Conservation (phyloP, 1,284 basidiomycete species). For the Irpex lacteus region DNA sequence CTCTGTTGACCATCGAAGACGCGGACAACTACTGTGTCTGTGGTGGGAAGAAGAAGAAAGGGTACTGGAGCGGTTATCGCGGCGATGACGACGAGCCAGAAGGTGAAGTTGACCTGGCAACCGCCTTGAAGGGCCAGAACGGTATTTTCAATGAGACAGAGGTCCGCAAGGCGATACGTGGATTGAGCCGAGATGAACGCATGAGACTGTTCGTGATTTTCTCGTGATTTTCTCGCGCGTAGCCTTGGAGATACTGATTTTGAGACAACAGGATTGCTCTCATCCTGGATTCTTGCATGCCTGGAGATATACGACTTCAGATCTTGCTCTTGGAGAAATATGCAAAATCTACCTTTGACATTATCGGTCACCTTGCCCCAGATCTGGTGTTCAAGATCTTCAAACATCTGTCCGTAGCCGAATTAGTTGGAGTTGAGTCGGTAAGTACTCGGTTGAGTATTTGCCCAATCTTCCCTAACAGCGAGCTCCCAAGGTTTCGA, state of each 20-base stretch:
- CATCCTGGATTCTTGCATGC: constrained; percentile 62
- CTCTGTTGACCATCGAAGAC: constrained; percentile 17
- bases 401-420: constrained; percentile 58
- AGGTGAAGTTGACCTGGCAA: constrained; percentile 42
- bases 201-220: constrained; percentile 61
- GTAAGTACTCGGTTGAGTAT: constrained; percentile 32
- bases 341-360: constrained; percentile 75
- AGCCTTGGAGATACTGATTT: neutral
- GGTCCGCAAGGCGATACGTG: constrained; percentile 60
- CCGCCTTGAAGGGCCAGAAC: constrained; percentile 47
- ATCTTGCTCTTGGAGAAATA: constrained; percentile 84
- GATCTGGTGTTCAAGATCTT: constrained; percentile 68
- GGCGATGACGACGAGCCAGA: constrained; percentile 37
- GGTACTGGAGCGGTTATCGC: constrained; percentile 64
- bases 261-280: constrained; percentile 31
- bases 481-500: constrained; percentile 53
- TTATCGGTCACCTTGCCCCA: constrained; percentile 72
- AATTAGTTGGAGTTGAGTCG: constrained; percentile 59
- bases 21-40: constrained; percentile 53
- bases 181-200: constrained; percentile 61
- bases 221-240: constrained; percentile 8
- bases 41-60: constrained; percentile 52
- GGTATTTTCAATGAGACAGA: constrained; percentile 66
- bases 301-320: constrained; percentile 74
- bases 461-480: constrained; percentile 1